Evolutionary conservation across 768 basidiomycete genomes (phyloP).

Genomic region (Tulasnella sp.): DNA sequence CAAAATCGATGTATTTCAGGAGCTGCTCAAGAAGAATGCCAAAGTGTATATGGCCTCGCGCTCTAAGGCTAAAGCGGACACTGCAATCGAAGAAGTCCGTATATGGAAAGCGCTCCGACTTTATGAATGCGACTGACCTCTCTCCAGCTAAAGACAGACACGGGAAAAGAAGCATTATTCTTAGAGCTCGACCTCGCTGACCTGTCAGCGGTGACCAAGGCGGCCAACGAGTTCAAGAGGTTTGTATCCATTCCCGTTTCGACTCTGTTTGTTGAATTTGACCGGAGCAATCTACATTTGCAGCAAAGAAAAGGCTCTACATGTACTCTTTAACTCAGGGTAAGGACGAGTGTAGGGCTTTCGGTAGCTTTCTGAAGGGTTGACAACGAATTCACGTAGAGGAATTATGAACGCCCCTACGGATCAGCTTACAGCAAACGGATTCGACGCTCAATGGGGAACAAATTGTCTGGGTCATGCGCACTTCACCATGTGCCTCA

Average conservation of each 20-base stretch:
- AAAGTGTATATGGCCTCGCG: conserved; percentile 33
- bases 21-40: conserved; percentile 29
- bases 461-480: conserved; percentile 25
- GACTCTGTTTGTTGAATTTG: neutral
- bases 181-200: conserved; percentile 32
- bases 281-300: neutral
- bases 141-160: conserved; percentile 19
- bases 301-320: conserved; percentile 15
- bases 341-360: neutral
- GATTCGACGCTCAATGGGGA: conserved; percentile 29
- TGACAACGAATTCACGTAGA: neutral
- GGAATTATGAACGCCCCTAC: conserved; percentile 23
- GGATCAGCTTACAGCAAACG: conserved; percentile 21
- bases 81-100: conserved; percentile 26
- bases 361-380: neutral
- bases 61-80: conserved; percentile 24
- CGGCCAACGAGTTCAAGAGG: conserved; percentile 30
- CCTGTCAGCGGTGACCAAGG: conserved; percentile 28
- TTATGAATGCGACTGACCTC: neutral
- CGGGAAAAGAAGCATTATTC: conserved; percentile 28
- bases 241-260: neutral
- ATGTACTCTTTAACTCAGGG: conserved; percentile 13
- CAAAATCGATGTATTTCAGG: neutral
- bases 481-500: conserved; percentile 27
- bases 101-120: neutral